These are phyloP conservation scores for Triticum timopheevii DNA, from an alignment of 176 grass and related monocot species.

Conservation along the genomic window DNA sequence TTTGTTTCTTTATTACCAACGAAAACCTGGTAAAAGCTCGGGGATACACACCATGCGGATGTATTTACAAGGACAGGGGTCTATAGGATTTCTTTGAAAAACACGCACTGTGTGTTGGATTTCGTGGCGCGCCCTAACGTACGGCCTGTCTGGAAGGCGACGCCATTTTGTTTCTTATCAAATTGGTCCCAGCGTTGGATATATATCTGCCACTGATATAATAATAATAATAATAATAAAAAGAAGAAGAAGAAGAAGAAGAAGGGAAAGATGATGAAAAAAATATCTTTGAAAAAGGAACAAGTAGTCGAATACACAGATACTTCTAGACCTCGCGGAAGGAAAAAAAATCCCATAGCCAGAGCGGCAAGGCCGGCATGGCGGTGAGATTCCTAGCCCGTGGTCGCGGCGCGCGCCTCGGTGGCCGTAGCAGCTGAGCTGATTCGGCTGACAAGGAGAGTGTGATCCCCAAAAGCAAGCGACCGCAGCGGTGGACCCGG, in stretches of 20 bases:
- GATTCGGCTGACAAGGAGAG: not conserved
- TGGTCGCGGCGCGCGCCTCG: not conserved
- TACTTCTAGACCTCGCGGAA: not conserved
- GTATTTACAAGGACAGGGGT: too few species aligned
- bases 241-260: too few species aligned
- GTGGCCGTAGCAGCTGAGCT: not conserved
- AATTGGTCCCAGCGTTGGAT: not conserved
- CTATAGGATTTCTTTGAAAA: too few species aligned
- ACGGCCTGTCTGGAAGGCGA: not conserved
- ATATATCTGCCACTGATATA: not conserved
- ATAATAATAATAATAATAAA: too few species aligned
- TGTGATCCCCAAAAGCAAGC: not conserved
- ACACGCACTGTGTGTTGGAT: not conserved
- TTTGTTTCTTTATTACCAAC: too few species aligned
- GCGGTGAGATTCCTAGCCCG: not conserved
- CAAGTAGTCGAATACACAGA: not conserved
- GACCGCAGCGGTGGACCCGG: not conserved
- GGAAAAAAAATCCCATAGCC: not conserved
- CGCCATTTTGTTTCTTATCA: not conserved
- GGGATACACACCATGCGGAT: too few species aligned
- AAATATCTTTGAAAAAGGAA: not conserved
- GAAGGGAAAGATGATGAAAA: too few species aligned
- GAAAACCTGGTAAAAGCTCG: too few species aligned
- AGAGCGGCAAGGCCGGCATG: too few species aligned
- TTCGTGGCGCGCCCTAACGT: not conserved